Conservation (phyloP, 805 yeast species). For the Saccharomyces cerevisiae region DNA sequence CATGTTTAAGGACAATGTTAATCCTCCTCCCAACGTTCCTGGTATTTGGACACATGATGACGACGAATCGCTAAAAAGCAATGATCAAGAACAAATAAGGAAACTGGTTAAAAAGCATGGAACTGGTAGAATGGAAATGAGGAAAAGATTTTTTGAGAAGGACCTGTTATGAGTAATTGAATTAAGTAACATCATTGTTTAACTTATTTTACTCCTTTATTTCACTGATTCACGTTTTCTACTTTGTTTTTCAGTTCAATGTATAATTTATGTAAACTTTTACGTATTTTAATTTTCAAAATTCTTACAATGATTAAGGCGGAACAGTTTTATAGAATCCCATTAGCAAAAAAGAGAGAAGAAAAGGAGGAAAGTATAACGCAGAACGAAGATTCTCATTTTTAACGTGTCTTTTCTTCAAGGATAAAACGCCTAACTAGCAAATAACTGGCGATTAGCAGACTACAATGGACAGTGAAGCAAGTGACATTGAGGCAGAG, state of each 20-base stretch:
- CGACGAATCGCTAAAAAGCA: slow-evolving; percentile 32
- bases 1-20: slow-evolving; percentile 34
- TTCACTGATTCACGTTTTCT: background rate
- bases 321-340: background rate
- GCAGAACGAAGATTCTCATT: background rate
- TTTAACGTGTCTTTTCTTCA: background rate
- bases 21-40: slow-evolving; percentile 37
- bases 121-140: slow-evolving; percentile 34
- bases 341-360: background rate
- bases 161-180: slow-evolving; percentile 22
- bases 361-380: background rate
- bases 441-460: background rate
- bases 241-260: background rate
- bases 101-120: slow-evolving; percentile 34
- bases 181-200: background rate
- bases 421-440: background rate
- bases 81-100: slow-evolving; percentile 30
- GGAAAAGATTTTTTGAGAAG: slow-evolving; percentile 34
- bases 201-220: background rate
- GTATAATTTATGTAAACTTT: background rate
- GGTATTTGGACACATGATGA: slow-evolving; percentile 41
- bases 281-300: background rate
- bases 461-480: background rate
- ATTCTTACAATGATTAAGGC: background rate
- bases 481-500: background rate